A percentile compares a stretch with the other conserved stretches of the same genome.
These are phyloP conservation scores for Hsuehochloa calcarea DNA, from an alignment of 176 grass and related monocot species.

Conservation along the genomic window DNA sequence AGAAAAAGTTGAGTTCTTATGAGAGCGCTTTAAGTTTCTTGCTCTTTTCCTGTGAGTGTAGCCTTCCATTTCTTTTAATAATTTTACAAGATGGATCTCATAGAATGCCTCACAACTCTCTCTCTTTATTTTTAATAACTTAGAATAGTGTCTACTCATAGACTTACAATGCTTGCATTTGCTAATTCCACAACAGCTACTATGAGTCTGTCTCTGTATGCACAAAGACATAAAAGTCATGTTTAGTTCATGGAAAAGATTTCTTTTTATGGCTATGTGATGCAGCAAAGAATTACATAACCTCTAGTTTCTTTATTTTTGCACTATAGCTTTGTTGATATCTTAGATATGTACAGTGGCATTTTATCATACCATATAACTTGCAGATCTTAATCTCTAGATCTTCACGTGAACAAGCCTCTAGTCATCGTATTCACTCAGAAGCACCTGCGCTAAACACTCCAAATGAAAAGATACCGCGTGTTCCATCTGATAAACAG, in stretches of 20 bases:
- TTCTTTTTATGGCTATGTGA: neutral
- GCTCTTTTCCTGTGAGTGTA: neutral
- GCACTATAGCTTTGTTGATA: slow-evolving; percentile 1
- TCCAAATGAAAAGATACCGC: slow-evolving; percentile 48
- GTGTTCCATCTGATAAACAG: slow-evolving; percentile 69
- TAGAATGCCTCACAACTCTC: neutral
- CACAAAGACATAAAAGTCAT: neutral
- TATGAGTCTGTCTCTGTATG: neutral
- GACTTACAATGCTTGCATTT: neutral
- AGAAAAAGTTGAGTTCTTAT: neutral
- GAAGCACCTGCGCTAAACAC: slow-evolving; percentile 31
- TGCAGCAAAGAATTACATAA: neutral
- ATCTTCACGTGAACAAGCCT: slow-evolving; percentile 47
- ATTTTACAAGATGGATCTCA: neutral
- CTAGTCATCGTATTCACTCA: slow-evolving; percentile 42
- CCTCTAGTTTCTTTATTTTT: slow-evolving; percentile 11
- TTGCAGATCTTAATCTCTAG: slow-evolving; percentile 64
- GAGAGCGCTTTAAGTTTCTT: neutral
- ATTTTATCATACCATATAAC: slow-evolving; percentile 23
- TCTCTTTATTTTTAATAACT: neutral
- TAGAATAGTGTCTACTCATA: neutral
- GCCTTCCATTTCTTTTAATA: slow-evolving; percentile 3
- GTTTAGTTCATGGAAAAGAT: neutral
- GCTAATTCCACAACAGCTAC: neutral
- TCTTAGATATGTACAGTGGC: slow-evolving; percentile 8